Conservation (phyloP, 768 basidiomycete genomes). For the Leccinum arenicola region DNA sequence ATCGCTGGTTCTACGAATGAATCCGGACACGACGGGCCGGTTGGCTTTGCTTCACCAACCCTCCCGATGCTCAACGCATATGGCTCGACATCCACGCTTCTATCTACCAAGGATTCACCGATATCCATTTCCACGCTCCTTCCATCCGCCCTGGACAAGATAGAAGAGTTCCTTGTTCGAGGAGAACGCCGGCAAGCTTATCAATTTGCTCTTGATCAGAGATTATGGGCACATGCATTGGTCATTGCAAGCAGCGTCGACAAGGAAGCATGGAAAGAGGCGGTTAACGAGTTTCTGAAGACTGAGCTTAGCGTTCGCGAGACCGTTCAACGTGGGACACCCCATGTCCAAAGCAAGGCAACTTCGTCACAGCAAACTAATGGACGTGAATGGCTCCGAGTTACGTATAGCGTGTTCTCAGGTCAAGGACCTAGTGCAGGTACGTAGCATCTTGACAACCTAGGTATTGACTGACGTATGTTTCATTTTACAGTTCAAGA, state of each 20-base stretch:
- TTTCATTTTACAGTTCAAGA: slow-evolving; percentile 60
- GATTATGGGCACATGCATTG: slow-evolving; percentile 94
- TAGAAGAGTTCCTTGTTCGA: slow-evolving; percentile 74
- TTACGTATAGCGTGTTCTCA: slow-evolving; percentile 80
- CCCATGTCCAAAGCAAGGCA: slow-evolving; percentile 21
- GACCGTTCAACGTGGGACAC: slow-evolving; percentile 12
- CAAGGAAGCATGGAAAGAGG: slow-evolving; percentile 91
- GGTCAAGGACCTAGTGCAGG: slow-evolving; percentile 79
- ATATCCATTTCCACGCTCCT: slow-evolving; percentile 59
- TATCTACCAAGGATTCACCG: slow-evolving; percentile 44
- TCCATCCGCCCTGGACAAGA: slow-evolving; percentile 66
- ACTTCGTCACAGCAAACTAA: slow-evolving; percentile 31
- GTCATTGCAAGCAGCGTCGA: slow-evolving; percentile 91
- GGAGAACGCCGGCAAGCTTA: slow-evolving; percentile 88
- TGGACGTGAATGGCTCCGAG: slow-evolving; percentile 71
- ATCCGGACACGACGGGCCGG: slow-evolving; percentile 20
- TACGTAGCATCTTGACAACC: slow-evolving; percentile 30
- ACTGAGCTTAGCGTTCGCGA: slow-evolving; percentile 60
- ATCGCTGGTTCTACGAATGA: slow-evolving; percentile 33
- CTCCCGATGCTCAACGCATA: slow-evolving; percentile 27
- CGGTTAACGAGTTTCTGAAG: slow-evolving; percentile 79
- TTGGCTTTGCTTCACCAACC: slow-evolving; percentile 24
- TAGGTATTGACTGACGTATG: slow-evolving; percentile 4
- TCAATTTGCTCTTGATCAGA: slow-evolving; percentile 83
- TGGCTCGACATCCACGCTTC: slow-evolving; percentile 12